Percentiles rank a stretch among this genome's conserved stretches.
Conservation (phyloP, 768 basidiomycete species). For the Strobilomyces dryophilus region DNA sequence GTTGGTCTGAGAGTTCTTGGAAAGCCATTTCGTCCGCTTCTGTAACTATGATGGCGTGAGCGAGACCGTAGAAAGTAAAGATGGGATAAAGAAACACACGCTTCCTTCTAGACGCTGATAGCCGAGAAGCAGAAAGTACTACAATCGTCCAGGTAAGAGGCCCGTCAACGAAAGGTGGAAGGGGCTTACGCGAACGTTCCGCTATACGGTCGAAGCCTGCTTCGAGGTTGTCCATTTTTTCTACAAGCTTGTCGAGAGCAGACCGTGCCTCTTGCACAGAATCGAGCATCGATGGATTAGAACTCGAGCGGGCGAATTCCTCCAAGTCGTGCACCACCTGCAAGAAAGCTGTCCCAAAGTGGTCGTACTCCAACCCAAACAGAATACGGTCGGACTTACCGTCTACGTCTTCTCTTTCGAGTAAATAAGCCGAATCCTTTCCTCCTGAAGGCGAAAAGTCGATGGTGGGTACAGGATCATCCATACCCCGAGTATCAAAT, state of each 20-base stretch:
- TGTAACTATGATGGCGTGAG: slow-evolving; percentile 42
- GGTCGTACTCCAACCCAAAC: slow-evolving; percentile 23
- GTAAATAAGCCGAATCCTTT: slow-evolving; percentile 55
- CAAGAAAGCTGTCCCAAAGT: slow-evolving; percentile 46
- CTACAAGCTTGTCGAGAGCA: slow-evolving; percentile 64
- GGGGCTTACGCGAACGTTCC: slow-evolving; percentile 68
- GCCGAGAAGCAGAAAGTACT: slow-evolving; percentile 76
- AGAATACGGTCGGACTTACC: slow-evolving; percentile 45
- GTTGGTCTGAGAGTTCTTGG: slow-evolving; percentile 66
- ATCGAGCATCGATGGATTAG: slow-evolving; percentile 43
- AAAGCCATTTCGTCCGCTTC: slow-evolving; percentile 75
- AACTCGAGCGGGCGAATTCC: slow-evolving; percentile 42
- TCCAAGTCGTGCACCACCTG: slow-evolving; percentile 64
- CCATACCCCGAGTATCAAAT: slow-evolving; percentile 78
- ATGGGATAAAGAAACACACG: slow-evolving; percentile 44
- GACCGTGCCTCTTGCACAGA: slow-evolving; percentile 61
- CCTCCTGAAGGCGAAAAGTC: slow-evolving; percentile 75
- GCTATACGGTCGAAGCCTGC: slow-evolving; percentile 82
- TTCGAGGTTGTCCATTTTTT: slow-evolving; percentile 77
- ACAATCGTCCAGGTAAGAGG: slow-evolving; percentile 6
- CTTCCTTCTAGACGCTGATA: slow-evolving; percentile 64
- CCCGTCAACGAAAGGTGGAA: neutral
- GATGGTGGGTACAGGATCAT: slow-evolving; percentile 71
- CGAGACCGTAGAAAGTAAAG: neutral
- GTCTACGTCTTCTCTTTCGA: slow-evolving; percentile 69